Conservation (phyloP, 2,329 filamentous ascomycete species). For the Orbilia ellipsospora region DNA sequence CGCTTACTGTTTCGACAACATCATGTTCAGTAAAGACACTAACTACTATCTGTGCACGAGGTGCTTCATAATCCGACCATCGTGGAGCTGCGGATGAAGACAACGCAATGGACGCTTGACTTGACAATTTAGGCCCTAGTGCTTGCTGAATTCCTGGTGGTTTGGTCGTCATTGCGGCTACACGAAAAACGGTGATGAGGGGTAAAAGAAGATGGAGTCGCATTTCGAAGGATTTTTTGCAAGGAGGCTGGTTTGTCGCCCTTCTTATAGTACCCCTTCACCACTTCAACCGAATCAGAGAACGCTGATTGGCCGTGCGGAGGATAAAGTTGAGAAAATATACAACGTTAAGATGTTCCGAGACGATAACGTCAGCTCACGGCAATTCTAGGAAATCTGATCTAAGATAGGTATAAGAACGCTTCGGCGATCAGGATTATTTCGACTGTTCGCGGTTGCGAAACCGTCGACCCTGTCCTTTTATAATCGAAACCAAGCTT, state of each 20-base stretch:
- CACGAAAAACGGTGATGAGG: not conserved
- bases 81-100: slow-evolving; percentile 38
- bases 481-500: too few species aligned
- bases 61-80: slow-evolving; percentile 47
- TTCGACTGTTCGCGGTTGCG: too few species aligned
- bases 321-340: too few species aligned
- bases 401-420: not conserved
- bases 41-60: slow-evolving; percentile 33
- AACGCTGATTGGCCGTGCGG: too few species aligned
- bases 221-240: slow-evolving; percentile 9
- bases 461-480: not conserved
- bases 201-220: not conserved
- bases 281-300: too few species aligned
- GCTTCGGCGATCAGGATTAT: too few species aligned
- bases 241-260: not conserved
- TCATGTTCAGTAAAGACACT: slow-evolving; percentile 39
- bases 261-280: not conserved
- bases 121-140: slow-evolving; percentile 31
- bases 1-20: slow-evolving; percentile 40
- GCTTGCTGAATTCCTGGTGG: slow-evolving; percentile 20
- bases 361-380: not conserved
- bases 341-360: not conserved
- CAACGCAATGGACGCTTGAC: slow-evolving; percentile 40
- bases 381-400: not conserved
- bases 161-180: not conserved